These are phyloP conservation scores for Lodderomyces orthopsilosis DNA, from an alignment of 1,139 yeast genomes.

Conservation along the genomic window DNA sequence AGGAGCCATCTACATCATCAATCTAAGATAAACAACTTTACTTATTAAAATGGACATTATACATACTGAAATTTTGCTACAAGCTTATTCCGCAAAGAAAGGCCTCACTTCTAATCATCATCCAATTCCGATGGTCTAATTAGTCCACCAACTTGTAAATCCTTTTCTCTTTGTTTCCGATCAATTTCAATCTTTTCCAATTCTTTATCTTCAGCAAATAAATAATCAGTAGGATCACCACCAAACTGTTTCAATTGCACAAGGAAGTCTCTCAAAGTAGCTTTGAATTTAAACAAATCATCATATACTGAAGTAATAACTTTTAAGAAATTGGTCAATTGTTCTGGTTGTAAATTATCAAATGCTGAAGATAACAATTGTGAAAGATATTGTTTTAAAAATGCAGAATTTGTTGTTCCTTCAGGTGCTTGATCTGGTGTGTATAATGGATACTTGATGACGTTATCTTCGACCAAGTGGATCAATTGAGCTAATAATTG, in stretches of 20 bases:
- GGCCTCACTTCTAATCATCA: conserved; percentile 32
- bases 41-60: background rate
- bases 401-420: conserved; percentile 80
- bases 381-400: conserved; percentile 77
- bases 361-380: conserved; percentile 82
- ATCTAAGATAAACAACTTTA: too few species aligned
- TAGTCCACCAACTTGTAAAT: conserved; percentile 87
- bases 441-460: conserved; percentile 76
- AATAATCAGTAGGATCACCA: conserved; percentile 89
- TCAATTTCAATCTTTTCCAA: conserved; percentile 68
- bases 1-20: too few species aligned
- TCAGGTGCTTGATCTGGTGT: conserved; percentile 69
- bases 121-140: conserved; percentile 96
- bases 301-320: conserved; percentile 73
- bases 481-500: conserved; percentile 81
- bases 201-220: conserved; percentile 93
- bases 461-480: conserved; percentile 75
- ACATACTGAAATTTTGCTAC: background rate
- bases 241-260: conserved; percentile 95
- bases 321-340: conserved; percentile 74
- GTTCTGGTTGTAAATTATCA: conserved; percentile 84
- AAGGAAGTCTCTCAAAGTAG: conserved; percentile 88
- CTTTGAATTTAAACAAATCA: conserved; percentile 75
- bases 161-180: conserved; percentile 72
- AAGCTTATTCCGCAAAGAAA: background rate